These are phyloP conservation scores for Aspergillus jensenii DNA, from an alignment of 2,329 filamentous ascomycete genomes.

Conservation along the genomic window DNA sequence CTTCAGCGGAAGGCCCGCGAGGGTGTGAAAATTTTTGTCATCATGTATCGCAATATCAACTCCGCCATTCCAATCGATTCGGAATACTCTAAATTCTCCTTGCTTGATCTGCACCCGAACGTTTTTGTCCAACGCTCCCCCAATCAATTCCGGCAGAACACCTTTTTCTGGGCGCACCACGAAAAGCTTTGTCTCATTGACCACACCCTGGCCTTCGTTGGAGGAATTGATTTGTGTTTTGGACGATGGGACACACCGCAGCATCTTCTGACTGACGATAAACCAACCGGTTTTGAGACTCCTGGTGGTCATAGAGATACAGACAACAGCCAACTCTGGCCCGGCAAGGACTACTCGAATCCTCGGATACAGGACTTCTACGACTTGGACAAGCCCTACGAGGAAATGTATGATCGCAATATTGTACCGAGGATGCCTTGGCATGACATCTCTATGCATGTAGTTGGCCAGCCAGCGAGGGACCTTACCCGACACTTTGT, in stretches of 20 bases:
- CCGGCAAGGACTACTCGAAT: slow-evolving; percentile 98
- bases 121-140: slow-evolving; percentile 94
- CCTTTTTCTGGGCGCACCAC: slow-evolving; percentile 99
- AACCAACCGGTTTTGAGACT: slow-evolving; percentile 88
- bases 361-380: slow-evolving; percentile 95
- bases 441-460: slow-evolving; percentile 98
- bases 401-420: slow-evolving; percentile 96
- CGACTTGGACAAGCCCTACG: slow-evolving; percentile 87
- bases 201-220: slow-evolving; percentile 92
- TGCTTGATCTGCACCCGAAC: slow-evolving; percentile 93
- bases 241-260: slow-evolving; percentile 96
- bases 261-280: slow-evolving; percentile 87
- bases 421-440: slow-evolving; percentile 93
- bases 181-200: slow-evolving; percentile 98
- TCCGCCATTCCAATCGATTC: slow-evolving; percentile 97
- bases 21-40: slow-evolving; percentile 96
- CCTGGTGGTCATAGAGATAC: slow-evolving; percentile 75
- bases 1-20: slow-evolving; percentile 91
- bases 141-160: slow-evolving; percentile 97
- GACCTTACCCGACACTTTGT: slow-evolving; percentile 96
- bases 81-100: slow-evolving; percentile 94
- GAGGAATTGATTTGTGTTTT: slow-evolving; percentile 94
- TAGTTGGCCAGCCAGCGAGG: slow-evolving; percentile 91
- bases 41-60: slow-evolving; percentile 96
- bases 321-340: slow-evolving; percentile 93